Evolutionary conservation across 2,329 filamentous ascomycete species (phyloP), one percentile per base, ranked within the genome.

Genomic region (Neofusicoccum laricinum): DNA sequence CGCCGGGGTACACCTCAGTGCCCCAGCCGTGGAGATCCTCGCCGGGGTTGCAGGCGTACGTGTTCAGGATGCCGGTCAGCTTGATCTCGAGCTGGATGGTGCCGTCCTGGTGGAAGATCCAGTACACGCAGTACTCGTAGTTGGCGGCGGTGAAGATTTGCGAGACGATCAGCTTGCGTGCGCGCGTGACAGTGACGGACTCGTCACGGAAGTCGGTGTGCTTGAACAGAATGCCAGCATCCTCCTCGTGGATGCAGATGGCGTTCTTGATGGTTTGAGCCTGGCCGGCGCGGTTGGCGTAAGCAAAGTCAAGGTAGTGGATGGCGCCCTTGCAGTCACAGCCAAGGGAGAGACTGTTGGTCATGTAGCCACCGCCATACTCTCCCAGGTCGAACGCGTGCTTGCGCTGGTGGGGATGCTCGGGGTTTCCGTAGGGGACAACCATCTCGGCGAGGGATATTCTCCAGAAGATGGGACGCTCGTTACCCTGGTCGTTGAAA

Each of bases 111-210:
- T 94, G 91, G 80, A 96, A 93, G 69, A 93, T 89, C 92, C 92
- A 96, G 81, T 94, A 89, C 6, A 87, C 84, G 72, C 88, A 90
- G 78, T 97, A 97, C 76, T 97, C 93, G 79, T 97, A 97, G 81
- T 97, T 97, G 30, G 93, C 93, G 0, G 93, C 93, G 0, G 93
- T 97, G 79, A 97, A 97, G 73, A 97, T 90, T 70, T 97, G 93
- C 68, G 92, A 93, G 69, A 97, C 84, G 73, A 97, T 85, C 65
- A 97, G 85, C 75, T 95, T 96, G 62, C 92, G 87, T 1, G 89
- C 92, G 30, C 93, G 88, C 0, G 93, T 97, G 4, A 96, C 91
- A 10, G 95, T 92, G 63, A 88, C 86, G 0, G 91, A 94, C 48
- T 95, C 90, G 73, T 97, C 93, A 41, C 93, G 86, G 85, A 97